phyloP scores from a whole-genome alignment of 257 asterid species.

The Salvia rosmarinus region DNA sequence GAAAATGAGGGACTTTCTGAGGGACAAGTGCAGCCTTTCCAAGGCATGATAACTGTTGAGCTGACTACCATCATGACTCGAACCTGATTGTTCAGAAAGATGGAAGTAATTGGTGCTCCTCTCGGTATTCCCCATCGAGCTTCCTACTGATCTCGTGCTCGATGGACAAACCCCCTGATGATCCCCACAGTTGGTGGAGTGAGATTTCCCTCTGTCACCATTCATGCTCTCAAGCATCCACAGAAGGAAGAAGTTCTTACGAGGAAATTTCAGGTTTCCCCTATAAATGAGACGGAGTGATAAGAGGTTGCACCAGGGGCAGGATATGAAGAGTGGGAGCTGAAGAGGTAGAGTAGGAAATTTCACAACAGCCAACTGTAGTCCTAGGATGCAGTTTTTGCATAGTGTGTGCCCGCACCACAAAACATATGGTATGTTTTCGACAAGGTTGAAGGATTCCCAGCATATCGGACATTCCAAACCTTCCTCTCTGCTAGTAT shows the following conservation, averaged over 20 bases:
- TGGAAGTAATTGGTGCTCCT: constrained; percentile 45
- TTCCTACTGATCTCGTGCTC: constrained; percentile 40
- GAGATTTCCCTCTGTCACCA: constrained; percentile 76
- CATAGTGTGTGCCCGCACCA: constrained; percentile 99
- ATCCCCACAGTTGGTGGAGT: constrained; percentile 54
- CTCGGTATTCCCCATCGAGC: constrained; percentile 38
- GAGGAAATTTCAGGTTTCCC: constrained; percentile 81
- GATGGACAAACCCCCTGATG: constrained; percentile 60
- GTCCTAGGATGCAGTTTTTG: constrained; percentile 86
- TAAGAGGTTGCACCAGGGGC: constrained; percentile 94
- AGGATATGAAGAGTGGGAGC: constrained; percentile 87
- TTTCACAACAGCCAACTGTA: constrained; percentile 89
- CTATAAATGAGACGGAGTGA: constrained; percentile 78
- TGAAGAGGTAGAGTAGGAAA: constrained; percentile 76
- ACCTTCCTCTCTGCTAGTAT: constrained; percentile 67
- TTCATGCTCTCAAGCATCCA: constrained; percentile 99
- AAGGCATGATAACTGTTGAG: constrained; percentile 41
- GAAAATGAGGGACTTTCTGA: constrained; percentile 64
- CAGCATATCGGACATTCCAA: constrained; percentile 95
- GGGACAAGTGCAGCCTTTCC: constrained; percentile 64
- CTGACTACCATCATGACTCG: constrained; percentile 41
- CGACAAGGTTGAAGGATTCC: constrained; percentile 93
- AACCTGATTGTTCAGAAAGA: constrained; percentile 51
- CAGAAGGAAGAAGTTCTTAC: constrained; percentile 89
- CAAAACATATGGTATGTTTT: constrained; percentile 83